Evolutionary conservation across 2,329 filamentous ascomycete genomes (phyloP).

Genomic region (Hymenoscyphus occultus): DNA sequence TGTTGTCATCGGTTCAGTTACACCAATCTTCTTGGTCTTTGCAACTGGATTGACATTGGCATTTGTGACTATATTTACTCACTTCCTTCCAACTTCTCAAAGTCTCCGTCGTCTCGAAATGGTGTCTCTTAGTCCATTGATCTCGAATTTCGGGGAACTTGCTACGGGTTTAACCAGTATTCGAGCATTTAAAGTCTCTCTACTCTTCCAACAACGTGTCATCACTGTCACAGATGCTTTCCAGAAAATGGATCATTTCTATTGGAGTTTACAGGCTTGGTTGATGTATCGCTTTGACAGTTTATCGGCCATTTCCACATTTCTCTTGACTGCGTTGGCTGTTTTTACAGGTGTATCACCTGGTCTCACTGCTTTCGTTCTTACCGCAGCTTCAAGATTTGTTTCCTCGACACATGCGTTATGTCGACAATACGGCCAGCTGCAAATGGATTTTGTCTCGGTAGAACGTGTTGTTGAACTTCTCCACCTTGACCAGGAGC

Average conservation of each 20-base stretch:
- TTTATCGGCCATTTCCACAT: slow-evolving; percentile 70
- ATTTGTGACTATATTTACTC: slow-evolving; percentile 72
- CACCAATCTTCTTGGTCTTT: slow-evolving; percentile 72
- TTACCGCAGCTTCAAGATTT: slow-evolving; percentile 68
- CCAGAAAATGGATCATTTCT: slow-evolving; percentile 95
- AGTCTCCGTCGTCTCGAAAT: slow-evolving; percentile 81
- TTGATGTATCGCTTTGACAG: slow-evolving; percentile 74
- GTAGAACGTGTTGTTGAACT: slow-evolving; percentile 85
- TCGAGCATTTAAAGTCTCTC: slow-evolving; percentile 74
- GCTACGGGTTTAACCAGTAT: slow-evolving; percentile 85
- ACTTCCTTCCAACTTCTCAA: slow-evolving; percentile 80
- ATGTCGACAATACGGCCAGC: slow-evolving; percentile 75
- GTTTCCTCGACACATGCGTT: slow-evolving; percentile 69
- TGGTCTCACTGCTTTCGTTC: slow-evolving; percentile 78
- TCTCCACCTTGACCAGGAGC: slow-evolving; percentile 73
- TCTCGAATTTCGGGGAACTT: slow-evolving; percentile 89
- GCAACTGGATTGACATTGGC: slow-evolving; percentile 63
- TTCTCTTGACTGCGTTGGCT: slow-evolving; percentile 70
- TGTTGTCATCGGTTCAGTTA: slow-evolving; percentile 74
- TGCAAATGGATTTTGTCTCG: slow-evolving; percentile 90
- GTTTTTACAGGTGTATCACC: slow-evolving; percentile 72
- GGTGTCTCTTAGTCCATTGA: slow-evolving; percentile 82
- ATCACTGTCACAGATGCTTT: slow-evolving; percentile 82
- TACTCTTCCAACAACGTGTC: slow-evolving; percentile 75
- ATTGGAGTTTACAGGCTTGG: slow-evolving; percentile 87